phyloP scores from a whole-genome alignment of 805 yeast genomes.

The Saccharomycopsis fodiens region DNA sequence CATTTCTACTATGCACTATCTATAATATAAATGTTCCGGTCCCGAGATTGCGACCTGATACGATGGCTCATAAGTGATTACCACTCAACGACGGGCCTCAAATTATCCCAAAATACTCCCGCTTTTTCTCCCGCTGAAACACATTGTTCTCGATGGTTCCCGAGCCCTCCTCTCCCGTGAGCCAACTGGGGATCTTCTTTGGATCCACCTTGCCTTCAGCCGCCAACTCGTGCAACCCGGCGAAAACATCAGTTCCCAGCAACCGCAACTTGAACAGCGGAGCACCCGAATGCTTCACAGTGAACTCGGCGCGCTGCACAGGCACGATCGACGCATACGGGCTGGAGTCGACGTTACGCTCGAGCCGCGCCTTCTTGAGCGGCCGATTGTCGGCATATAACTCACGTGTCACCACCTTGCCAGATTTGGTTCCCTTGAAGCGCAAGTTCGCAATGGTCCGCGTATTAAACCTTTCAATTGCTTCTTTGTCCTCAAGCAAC shows the following conservation, averaged over 20 bases:
- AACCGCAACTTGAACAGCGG: slow-evolving; percentile 31
- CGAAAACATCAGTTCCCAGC: slow-evolving; percentile 67
- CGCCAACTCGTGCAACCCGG: slow-evolving; percentile 67
- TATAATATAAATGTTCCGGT: too few species aligned
- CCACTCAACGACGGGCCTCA: too few species aligned
- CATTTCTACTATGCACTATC: too few species aligned
- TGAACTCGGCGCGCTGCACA: slow-evolving; percentile 43
- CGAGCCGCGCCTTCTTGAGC: slow-evolving; percentile 20
- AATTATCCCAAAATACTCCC: neutral
- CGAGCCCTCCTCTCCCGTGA: slow-evolving; percentile 69
- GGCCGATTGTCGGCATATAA: slow-evolving; percentile 33
- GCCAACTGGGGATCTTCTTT: slow-evolving; percentile 60
- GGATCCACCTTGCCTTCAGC: slow-evolving; percentile 36
- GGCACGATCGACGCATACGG: slow-evolving; percentile 52
- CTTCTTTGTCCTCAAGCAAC: slow-evolving; percentile 9
- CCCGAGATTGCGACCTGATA: too few species aligned
- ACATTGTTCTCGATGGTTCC: slow-evolving; percentile 29
- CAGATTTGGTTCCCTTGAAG: slow-evolving; percentile 51
- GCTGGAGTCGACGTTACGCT: slow-evolving; percentile 22
- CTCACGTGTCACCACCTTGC: slow-evolving; percentile 29
- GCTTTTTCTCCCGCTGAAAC: neutral
- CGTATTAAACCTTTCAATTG: slow-evolving; percentile 16
- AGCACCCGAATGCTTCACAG: slow-evolving; percentile 30
- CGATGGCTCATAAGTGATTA: too few species aligned
- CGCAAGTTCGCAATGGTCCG: slow-evolving; percentile 43